Evolutionary conservation across 805 yeast genomes (phyloP).

Genomic region (Ogataea glucozyma): DNA sequence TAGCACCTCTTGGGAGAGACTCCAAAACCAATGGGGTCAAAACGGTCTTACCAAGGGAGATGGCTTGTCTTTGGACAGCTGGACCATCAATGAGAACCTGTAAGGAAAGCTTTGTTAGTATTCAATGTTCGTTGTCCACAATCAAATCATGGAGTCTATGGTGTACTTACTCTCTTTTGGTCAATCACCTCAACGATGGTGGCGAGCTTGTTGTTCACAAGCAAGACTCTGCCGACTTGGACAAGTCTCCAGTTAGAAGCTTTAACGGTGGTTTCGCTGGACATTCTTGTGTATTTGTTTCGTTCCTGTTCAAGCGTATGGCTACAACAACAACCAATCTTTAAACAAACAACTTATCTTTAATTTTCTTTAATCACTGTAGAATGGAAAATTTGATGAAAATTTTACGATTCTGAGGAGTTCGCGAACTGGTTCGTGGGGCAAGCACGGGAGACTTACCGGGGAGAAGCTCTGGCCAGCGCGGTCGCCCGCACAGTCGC

Average conservation of each 20-base stretch:
- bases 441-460: background rate
- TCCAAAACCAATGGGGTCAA: conserved; percentile 90
- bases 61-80: conserved; percentile 89
- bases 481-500: too few relatives aligned
- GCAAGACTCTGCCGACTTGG: conserved; percentile 98
- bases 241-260: conserved; percentile 99
- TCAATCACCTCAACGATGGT: conserved; percentile 98
- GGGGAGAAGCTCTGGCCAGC: background rate
- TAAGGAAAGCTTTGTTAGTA: conserved; percentile 13
- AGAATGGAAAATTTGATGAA: conserved; percentile 8
- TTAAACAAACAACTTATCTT: conserved; percentile 9
- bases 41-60: conserved; percentile 81
- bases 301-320: conserved; percentile 7
- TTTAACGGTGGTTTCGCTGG: conserved; percentile 60
- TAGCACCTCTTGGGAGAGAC: conserved; percentile 91
- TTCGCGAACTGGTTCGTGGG: conserved; percentile 3
- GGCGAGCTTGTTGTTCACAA: conserved; percentile 91
- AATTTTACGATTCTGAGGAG: conserved; percentile 1
- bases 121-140: background rate
- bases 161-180: conserved; percentile 90
- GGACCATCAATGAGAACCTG: conserved; percentile 97
- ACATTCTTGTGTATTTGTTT: conserved; percentile 41
- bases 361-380: conserved; percentile 4
- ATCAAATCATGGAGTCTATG: background rate
- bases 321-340: conserved; percentile 3